Evolutionary conservation across 169 alveolate species (phyloP), one percentile per base, ranked within the genome.

Genomic region (Toxoplasma gondii): DNA sequence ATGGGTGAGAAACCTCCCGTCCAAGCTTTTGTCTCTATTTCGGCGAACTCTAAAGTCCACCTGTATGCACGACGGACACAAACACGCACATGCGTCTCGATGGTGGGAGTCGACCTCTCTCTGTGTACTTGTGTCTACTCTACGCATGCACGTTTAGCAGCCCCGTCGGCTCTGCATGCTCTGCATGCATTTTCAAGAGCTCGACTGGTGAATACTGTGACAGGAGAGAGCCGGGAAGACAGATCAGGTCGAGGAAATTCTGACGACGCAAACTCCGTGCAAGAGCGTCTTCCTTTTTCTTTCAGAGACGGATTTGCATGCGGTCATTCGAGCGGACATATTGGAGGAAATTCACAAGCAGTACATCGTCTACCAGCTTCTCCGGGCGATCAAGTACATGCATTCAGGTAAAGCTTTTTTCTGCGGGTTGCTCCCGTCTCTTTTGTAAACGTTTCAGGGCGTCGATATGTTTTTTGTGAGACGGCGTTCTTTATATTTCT

Each of bases 291-390:
- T 64, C 22, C n/a, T 64, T 64, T 12, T 49, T 1, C 24, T 17
- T 38, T n/a, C 87, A 95, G 97, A 97, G 86, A 98, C 99, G 31
- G 99, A 99, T 94, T 96, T 99, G 90, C 99, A 99, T 95, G 99
- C 99, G 58, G 99, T 99, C 29, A 99, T 99, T 49, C 97, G 99
- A 74, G 99, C 99, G 69, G 98, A 98, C 96, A 98, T 99, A 45
- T 96, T 99, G 94, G 99, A 94, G 98, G 99, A 91, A 99, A 99
- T 97, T 98, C 99, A 95, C 88, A 95, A 95, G 88, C 96, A 95
- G 82, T 95, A 98, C 88, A 97, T 98, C 70, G 95, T 98, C 84
- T 98, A 98, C 95, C 98, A 98, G 93, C 97, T 98, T 24, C 94
- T 97, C 44, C 98, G 97, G 91, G 98, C 98, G 43, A 93, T 98